Evolutionary conservation across 441 rosid genomes (phyloP), one percentile per base, ranked within the genome.

Genomic region (Viola pubescens): DNA sequence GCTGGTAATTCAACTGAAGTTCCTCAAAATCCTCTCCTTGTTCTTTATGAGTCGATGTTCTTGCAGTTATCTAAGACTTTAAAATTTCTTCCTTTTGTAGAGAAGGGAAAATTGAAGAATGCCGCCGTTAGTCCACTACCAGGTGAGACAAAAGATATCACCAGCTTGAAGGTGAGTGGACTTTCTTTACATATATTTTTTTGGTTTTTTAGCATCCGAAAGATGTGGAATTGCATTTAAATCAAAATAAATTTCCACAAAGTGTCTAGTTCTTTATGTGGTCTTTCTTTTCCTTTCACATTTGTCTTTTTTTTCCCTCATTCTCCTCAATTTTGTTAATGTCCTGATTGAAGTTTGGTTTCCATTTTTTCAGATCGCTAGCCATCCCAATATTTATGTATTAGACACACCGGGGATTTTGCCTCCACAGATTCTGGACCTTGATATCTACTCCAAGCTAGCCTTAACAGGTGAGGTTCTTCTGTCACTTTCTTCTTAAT

Each of bases 391-490:
- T 68, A 67, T 85, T 19, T 89, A 82, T 65, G 77, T 87, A 42
- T 60, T 89, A 65, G 97, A 89, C 72, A 89, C 95, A 19, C 97
- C 97, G 7, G 83, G 95, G 40, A 63, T 87, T 53, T 80, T 89
- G 70, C 86, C 87, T 42, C 79, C 86, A 56, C 44, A 40, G 13
- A 72, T 80, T 51, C 65, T 45, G 3, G 79, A 85, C 56, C 55
- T 66, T 44, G 84, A 73, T 60, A 62, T 74, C 55, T 82, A 84
- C 76, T 75, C 85, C 59, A 89, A 78, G 79, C 80, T 87, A 73
- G 87, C 85, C 59, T 73, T 85, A 62, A 82, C 87, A 81, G 97
- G 97, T 89, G 46, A 41, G 62, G 34, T 26, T 40, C 62, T 11
- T 12, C 8, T 55, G 8, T 34, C 46, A 13, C 3, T 34, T 11